phyloP scores from a whole-genome alignment of 2,329 filamentous ascomycete genomes.

The Diaporthe helianthi region DNA sequence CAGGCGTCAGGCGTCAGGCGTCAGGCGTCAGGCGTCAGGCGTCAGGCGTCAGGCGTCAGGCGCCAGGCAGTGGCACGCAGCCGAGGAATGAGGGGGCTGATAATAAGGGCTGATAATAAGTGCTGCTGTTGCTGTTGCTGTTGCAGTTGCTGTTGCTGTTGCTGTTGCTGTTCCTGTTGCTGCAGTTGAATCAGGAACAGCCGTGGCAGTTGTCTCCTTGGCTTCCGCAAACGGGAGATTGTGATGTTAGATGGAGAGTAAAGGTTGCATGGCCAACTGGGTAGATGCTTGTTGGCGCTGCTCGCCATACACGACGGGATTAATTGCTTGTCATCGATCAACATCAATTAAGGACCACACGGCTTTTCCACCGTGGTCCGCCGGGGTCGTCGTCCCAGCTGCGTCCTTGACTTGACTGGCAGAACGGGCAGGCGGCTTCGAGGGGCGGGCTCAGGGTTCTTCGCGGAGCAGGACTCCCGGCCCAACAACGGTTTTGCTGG shows the following conservation, averaged over 20 bases:
- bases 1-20: no score
- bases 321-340: neutral
- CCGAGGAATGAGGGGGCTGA: neutral
- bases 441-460: neutral
- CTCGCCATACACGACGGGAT: no score
- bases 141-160: neutral
- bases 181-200: neutral
- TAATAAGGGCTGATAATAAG: neutral
- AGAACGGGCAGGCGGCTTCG: no score
- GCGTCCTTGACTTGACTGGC: no score
- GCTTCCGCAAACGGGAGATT: conserved; percentile 19
- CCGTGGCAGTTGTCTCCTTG: conserved; percentile 14
- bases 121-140: neutral
- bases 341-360: conserved; percentile 5
- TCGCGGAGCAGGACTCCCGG: conserved; percentile 13
- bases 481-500: neutral
- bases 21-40: no score
- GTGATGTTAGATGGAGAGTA: conserved; percentile 26
- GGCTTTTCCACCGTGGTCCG: neutral
- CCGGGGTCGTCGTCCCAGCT: neutral
- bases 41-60: no score
- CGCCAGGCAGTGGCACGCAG: no score
- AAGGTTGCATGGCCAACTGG: conserved; percentile 15
- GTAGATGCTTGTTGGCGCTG: conserved; percentile 25
- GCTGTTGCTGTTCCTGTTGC: no score